A percentile compares a stretch with the other conserved stretches of the same genome.
Conservation (phyloP, 2,329 filamentous ascomycete genomes). For the Paramyrothecium sp. region DNA sequence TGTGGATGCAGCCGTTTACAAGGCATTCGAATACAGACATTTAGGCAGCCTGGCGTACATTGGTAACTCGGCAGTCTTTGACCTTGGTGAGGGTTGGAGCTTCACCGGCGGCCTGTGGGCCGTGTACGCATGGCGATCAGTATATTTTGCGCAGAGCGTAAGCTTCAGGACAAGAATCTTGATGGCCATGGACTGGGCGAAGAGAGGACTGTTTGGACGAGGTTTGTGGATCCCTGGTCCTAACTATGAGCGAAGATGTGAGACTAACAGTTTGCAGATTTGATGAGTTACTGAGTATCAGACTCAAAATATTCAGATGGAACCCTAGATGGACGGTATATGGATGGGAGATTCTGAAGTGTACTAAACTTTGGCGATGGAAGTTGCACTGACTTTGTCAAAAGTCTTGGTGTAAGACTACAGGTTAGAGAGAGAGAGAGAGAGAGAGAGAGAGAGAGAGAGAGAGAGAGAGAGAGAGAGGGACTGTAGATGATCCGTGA, state of each 20-base stretch:
- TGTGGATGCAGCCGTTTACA: constrained; percentile 87
- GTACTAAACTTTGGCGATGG: too few relatives aligned
- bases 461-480: too few relatives aligned
- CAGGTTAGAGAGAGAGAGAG: too few relatives aligned
- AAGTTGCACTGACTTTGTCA: too few relatives aligned
- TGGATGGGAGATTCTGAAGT: too few relatives aligned
- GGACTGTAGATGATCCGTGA: too few relatives aligned
- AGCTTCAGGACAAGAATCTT: constrained; percentile 85
- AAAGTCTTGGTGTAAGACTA: too few relatives aligned
- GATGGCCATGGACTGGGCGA: constrained; percentile 98
- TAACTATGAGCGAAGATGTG: background rate
- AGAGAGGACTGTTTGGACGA: constrained; percentile 91
- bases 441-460: too few relatives aligned
- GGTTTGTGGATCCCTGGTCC: constrained; percentile 55
- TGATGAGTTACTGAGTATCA: constrained; percentile 49
- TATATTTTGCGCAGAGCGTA: constrained; percentile 97
- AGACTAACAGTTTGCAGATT: constrained; percentile 32
- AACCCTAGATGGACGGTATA: too few relatives aligned
- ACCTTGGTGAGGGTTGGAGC: constrained; percentile 75
- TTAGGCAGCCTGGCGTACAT: constrained; percentile 91
- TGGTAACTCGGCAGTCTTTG: constrained; percentile 94
- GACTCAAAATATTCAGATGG: background rate
- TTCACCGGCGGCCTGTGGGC: constrained; percentile 83
- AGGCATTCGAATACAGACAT: constrained; percentile 91
- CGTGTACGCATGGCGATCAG: constrained; percentile 92